Evolutionary conservation across 1,284 basidiomycete species (phyloP), one percentile per base, ranked within the genome.

Genomic region (Moesziomyces parantarcticus): DNA sequence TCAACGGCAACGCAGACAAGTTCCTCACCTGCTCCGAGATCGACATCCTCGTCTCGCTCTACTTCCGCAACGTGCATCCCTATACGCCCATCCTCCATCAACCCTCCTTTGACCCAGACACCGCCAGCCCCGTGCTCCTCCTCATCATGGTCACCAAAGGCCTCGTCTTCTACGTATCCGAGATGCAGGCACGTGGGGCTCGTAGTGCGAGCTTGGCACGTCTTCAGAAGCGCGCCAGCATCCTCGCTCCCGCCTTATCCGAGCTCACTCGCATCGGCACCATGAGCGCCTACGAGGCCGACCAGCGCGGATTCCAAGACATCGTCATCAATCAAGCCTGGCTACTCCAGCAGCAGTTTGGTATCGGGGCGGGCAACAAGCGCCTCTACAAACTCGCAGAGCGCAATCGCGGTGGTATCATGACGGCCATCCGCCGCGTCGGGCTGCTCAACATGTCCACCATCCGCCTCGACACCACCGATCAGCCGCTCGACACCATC

Each of bases 231-330:
- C 34, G 53, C 23, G 45, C 26, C 20, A 29, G 32, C 22, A 26
- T 55, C 22, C 40, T 55, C 13, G 53, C 22, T 26, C 44, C 45
- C 11, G 60, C 60, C 16, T 58, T 63, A 41, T 63, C 51, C 22
- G 60, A 63, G 50, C 55, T 63, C 20, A 45, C 50, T 8, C 51
- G 60, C 3, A 63, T 63, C 20, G 60, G 60, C 22, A 52, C 51
- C 20, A 63, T 63, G 60, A 61, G 59, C 26, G 59, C 52, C 13
- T 61, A 57, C 40, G 59, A 57, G 40, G 59, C 59, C 22, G 59
- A 61, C 26, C 59, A 61, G 45, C 42, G 52, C 22, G 59, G 45
- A 6, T 61, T 55, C 23, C 51, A 43, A n/a, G 53, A 61, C 40
- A 46, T 61, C 16, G 26, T 22, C 45, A 55, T 61, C 59, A 61